Base-by-base conservation (phyloP, 164 flowering plant species). In the Magnolia kwangsiensis region DNA sequence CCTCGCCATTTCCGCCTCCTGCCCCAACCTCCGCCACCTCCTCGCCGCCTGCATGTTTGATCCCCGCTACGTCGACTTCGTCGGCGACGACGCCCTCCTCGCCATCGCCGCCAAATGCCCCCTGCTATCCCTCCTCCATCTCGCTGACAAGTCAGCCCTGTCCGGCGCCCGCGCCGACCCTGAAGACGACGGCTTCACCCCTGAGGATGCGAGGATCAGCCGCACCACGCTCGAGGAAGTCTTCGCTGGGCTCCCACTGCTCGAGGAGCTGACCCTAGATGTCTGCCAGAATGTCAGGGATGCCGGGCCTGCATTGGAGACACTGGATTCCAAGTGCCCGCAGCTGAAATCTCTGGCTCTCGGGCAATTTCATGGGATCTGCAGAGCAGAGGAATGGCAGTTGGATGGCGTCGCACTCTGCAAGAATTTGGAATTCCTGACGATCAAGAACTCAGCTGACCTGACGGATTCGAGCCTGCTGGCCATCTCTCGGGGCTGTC, bases 351-450 rank as follows among this genome's bases (percentile, higher is more conserved):
- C 80, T 19, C 86, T 93, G n/a, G 88, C 87, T 51, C 75, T 96
- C 51, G 98, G 98, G 58, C 89, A 86, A 31, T 94, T 96, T 66
- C 94, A 90, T 64, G 95, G 90, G 51, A 76, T 96, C 58, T 92
- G 94, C 63, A 65, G 77, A 77, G 91, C 91, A 0, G 75, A 83
- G 10, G 97, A 76, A 50, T 83, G 88, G 11, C 87, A 83, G 76
- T 80, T 91, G 1, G 95, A 91, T 72, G 99, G 99, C 51, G 51
- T 94, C 49, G 94, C 98, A 0, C 73, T 89, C 37, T 94, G 98
- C 75, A 77, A 80, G 24, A 79, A 91, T 31, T 85, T 96, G 37
- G 83, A 82, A 72, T 80, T 89, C 0, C 78, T 96, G 78, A 87
- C 90, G 9, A 86, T 96, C 21, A 86, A 84, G 82, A 90, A 86